Conservation (phyloP, 2,329 filamentous ascomycete species). For the Orbilia oligospora region DNA sequence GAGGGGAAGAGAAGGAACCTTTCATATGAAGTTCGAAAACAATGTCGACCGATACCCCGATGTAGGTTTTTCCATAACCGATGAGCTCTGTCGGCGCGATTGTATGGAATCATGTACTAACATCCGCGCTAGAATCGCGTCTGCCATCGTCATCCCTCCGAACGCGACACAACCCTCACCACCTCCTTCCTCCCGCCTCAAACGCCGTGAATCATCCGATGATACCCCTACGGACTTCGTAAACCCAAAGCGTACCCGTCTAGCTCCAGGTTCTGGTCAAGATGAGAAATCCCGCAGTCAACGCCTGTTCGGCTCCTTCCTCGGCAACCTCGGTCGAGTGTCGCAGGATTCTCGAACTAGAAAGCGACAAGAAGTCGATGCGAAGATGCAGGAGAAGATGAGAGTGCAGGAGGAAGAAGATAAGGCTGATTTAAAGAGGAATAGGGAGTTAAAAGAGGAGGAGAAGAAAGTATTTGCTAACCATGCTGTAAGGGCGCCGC, state of each 20-base stretch:
- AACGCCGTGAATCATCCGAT: conserved; percentile 59
- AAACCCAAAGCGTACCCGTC: conserved; percentile 52
- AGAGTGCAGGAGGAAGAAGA: conserved; percentile 53
- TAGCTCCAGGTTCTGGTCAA: conserved; percentile 42
- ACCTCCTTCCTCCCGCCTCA: conserved; percentile 41
- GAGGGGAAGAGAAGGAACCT: not conserved
- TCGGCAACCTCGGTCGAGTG: conserved; percentile 52
- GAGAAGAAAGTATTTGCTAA: conserved; percentile 55
- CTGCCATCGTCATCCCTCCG: conserved; percentile 58
- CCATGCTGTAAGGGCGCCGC: conserved; percentile 46
- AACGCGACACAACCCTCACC: conserved; percentile 60
- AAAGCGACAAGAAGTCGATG: conserved; percentile 55
- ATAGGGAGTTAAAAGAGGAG: conserved; percentile 51
- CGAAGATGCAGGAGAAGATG: conserved; percentile 60
- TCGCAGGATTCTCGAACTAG: conserved; percentile 56
- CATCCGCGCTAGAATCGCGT: conserved; percentile 51
- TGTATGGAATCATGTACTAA: not conserved
- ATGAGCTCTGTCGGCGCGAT: not conserved
- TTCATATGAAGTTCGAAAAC: conserved; percentile 2
- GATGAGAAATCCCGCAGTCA: conserved; percentile 58
- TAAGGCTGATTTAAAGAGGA: conserved; percentile 41
- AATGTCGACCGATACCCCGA: conserved; percentile 54
- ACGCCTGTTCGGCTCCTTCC: conserved; percentile 57
- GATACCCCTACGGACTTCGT: conserved; percentile 17
- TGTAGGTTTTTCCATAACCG: conserved; percentile 28